Conservation (phyloP, 1,284 basidiomycete species). For the Athelia psychrophila region DNA sequence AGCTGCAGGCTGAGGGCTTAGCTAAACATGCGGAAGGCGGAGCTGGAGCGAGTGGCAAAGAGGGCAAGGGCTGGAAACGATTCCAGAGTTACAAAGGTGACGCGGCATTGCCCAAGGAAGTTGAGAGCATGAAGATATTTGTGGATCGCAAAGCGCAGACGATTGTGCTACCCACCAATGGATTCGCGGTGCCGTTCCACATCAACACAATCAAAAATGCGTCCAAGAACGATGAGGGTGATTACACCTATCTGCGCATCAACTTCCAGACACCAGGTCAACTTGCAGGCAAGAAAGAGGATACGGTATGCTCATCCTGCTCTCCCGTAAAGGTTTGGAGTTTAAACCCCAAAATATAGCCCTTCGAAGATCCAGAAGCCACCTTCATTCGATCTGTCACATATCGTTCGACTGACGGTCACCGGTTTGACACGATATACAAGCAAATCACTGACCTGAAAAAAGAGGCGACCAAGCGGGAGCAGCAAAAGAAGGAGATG, state of each 20-base stretch:
- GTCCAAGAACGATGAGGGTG: conserved; percentile 96
- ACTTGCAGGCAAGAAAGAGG: conserved; percentile 97
- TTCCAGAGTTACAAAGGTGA: conserved; percentile 98
- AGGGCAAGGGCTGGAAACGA: conserved; percentile 90
- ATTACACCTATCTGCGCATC: conserved; percentile 92
- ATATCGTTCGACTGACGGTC: conserved; percentile 88
- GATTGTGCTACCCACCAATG: conserved; percentile 90
- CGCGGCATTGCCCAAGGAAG: conserved; percentile 80
- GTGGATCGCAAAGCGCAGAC: conserved; percentile 92
- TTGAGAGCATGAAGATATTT: conserved; percentile 76
- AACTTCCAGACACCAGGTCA: conserved; percentile 99
- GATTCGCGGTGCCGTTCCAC: conserved; percentile 96
- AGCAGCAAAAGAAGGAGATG: conserved; percentile 97
- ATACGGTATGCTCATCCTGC: conserved; percentile 61
- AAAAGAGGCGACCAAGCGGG: conserved; percentile 95
- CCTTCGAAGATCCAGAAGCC: conserved; percentile 96
- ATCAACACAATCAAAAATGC: conserved; percentile 99
- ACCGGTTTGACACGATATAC: conserved; percentile 86
- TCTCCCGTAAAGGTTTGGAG: background rate
- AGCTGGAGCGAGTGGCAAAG: conserved; percentile 68
- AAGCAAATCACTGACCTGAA: conserved; percentile 95
- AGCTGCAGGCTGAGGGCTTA: conserved; percentile 81
- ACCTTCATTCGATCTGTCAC: conserved; percentile 96
- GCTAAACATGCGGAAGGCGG: conserved; percentile 82
- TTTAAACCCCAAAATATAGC: conserved; percentile 42